Evolutionary conservation across 768 basidiomycete species (phyloP), one percentile per base, ranked within the genome.

Genomic region (Russula foetens): DNA sequence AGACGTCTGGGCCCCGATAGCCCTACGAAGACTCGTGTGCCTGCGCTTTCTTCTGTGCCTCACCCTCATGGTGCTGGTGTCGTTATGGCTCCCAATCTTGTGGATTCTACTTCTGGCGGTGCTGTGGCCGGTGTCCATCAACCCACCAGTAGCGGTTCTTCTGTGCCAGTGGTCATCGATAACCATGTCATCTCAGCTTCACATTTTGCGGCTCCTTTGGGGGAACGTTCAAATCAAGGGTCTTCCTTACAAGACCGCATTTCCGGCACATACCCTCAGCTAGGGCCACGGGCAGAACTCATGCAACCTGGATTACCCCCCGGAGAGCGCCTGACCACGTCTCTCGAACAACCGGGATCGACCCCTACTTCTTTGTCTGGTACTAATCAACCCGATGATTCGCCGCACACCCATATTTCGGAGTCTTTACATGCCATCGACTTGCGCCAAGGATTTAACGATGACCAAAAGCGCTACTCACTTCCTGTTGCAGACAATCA

Each of bases 321-420:
- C 7, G 70, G 70, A 58, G 69, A 67, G 31, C 70, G 69, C n/a
- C 43, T 66, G 3, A 64, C 66, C 24, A 53, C 62, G 53, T 45
- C 55, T 44, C 33, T 47, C 17, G 71, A 70, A 57, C 66, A 59
- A 19, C 66, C 67, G 48, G 41, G 57, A 38, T 38, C 62, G 35
- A 51, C 63, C 24, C 50, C 67, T 26, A 5, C 50, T 43, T 26
- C 56, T 29, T 35, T 50, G 7, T 35, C 64, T 24, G 35, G 31
- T 57, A 31, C 58, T 53, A 67, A 57, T 28, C 58, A 63, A 26
- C 43, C 62, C 54, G 46, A 50, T 15, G 47, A 51, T 49, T 46
- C 47, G 26, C 19, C 33, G 35, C 55, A 59, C 23, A 28, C 38
- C 38, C 56, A 28, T 48, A 28, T 48, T 41, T 53, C 60, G 21